Conservation (phyloP, 495 filamentous ascomycete genomes). For the Penicillium silybi region DNA sequence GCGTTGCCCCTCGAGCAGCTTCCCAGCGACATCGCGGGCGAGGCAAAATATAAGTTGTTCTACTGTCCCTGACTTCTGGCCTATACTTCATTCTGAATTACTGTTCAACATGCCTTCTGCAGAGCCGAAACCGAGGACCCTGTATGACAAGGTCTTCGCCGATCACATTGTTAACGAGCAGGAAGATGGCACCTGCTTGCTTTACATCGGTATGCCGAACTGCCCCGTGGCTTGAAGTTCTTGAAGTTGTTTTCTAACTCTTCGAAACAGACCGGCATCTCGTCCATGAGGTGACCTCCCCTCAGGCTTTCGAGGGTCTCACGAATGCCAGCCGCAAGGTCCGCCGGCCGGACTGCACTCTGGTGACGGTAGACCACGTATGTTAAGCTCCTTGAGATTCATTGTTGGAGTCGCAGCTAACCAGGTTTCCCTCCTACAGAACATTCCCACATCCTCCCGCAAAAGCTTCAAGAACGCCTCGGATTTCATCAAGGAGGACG, state of each 20-base stretch:
- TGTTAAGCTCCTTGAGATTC: constrained; percentile 22
- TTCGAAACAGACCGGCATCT: constrained; percentile 72
- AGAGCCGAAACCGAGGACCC: constrained; percentile 72
- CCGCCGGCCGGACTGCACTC: constrained; percentile 90
- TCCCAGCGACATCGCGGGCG: constrained; percentile 42
- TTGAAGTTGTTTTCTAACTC: constrained; percentile 1
- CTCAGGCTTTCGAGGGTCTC: constrained; percentile 96
- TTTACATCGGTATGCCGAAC: constrained; percentile 75
- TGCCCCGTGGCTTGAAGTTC: not conserved
- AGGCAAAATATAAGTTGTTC: constrained; percentile 28
- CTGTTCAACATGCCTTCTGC: constrained; percentile 69
- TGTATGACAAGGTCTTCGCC: constrained; percentile 97
- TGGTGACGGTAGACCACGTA: constrained; percentile 97
- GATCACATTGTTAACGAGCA: constrained; percentile 92
- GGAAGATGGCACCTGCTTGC: constrained; percentile 82
- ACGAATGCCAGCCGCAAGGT: constrained; percentile 82
- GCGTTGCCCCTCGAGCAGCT: constrained; percentile 36
- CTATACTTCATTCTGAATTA: constrained; percentile 8
- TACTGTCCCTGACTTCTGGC: constrained; percentile 11
- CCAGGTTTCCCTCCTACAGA: constrained; percentile 50
- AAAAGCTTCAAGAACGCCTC: constrained; percentile 84
- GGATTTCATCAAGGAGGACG: constrained; percentile 85
- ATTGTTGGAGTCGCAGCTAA: not conserved
- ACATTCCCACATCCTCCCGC: constrained; percentile 83
- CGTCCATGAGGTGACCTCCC: constrained; percentile 96